Evolutionary conservation across 202 grass and related monocot genomes (phyloP), one percentile per base, ranked within the genome.

Genomic region (Carex arenaria): DNA sequence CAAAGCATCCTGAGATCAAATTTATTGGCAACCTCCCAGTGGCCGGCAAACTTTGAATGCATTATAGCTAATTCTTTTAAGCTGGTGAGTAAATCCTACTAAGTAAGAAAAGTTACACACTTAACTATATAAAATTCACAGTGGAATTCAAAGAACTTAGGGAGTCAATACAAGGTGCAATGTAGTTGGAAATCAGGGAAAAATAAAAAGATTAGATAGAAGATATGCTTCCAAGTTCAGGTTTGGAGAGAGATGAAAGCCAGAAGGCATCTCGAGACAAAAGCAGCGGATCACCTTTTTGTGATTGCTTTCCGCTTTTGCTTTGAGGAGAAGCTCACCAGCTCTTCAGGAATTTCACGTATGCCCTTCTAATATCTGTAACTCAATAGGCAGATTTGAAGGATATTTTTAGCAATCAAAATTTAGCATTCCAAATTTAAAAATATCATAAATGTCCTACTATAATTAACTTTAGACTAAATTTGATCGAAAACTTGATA

Each of bases 31-130:
- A 87, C 56, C 34, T 56, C 79, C 59, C 20, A 28, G 49, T 73
- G 80, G 23, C 79, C 85, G 26, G 36, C 67, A 64, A 64, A 51
- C 56, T 82, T 45, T n/a, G 79, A 66, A 11, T 68, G 56, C 42
- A 64, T 82, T 17, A 49, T n/a, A 55, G 14, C 68, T 55, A 87
- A 79, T 60, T 78, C 66, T 82, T 83, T 87, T 63, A 87, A 77
- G 57, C 79, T 76, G 17, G 77, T 47, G 11, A 87, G 79, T 32
- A 87, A 67, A 55, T 87, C 85, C 85, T 87, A 53, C 67, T 55
- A 66, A 87, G 6, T 38, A 77, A 87, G 0, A 82, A 5, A 68
- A 57, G 18, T 20, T 4, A 55, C 10, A 42, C 12, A 32, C n/a
- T 34, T 67, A 3, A 2, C 3, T 5, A 67, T 19, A 31, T 12